phyloP scores from a whole-genome alignment of 345 rosid species.

The Citrus medica region DNA sequence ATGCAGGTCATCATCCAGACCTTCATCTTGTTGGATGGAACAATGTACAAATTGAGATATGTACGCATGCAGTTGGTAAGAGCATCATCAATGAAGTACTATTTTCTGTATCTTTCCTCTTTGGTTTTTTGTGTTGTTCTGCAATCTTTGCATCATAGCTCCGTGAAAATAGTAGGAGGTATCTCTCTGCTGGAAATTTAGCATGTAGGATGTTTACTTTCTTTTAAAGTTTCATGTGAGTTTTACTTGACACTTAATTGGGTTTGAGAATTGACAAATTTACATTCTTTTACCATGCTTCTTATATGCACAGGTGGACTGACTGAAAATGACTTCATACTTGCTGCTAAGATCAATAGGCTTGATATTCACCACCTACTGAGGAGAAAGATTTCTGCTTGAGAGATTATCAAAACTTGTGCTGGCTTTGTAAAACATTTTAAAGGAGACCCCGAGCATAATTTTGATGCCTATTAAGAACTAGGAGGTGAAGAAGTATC shows the following conservation, averaged over 20 bases:
- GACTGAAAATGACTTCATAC: conserved; percentile 92
- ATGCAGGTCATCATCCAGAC: conserved; percentile 97
- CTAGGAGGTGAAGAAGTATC: background rate
- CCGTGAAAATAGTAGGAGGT: background rate
- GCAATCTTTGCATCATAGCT: background rate
- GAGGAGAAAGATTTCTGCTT: conserved; percentile 36
- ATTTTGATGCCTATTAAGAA: background rate
- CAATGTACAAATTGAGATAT: conserved; percentile 80
- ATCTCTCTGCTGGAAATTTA: background rate
- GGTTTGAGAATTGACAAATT: background rate
- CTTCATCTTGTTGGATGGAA: conserved; percentile 99
- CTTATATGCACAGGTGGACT: conserved; percentile 52
- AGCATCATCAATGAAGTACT: background rate
- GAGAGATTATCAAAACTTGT: background rate
- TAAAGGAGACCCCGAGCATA: background rate
- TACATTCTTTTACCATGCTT: background rate
- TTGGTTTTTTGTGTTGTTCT: background rate
- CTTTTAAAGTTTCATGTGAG: background rate
- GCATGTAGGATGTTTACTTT: background rate
- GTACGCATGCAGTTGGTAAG: conserved; percentile 95
- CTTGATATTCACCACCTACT: conserved; percentile 63
- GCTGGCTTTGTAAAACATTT: background rate
- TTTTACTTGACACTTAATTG: background rate
- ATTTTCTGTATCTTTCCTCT: background rate
- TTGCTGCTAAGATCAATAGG: conserved; percentile 75